Evolutionary conservation across 2,329 filamentous ascomycete genomes (phyloP), one percentile per base, ranked within the genome.

Genomic region (Fusarium euwallaceae): DNA sequence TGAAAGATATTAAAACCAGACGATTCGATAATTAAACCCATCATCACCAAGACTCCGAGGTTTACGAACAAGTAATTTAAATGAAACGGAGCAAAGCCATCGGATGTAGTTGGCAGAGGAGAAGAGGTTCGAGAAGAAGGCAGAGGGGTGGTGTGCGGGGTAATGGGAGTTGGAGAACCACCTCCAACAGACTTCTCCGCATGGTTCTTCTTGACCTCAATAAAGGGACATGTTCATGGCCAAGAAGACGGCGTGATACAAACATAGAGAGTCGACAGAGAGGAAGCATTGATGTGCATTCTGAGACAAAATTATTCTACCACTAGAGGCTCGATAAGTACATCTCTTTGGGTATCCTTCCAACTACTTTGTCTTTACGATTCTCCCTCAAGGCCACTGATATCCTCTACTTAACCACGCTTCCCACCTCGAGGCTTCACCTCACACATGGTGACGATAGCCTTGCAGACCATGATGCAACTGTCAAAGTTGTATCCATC

Each of bases 401-500:
- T 6, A 14, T 14, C 27, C 27, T 32, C 20, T n/a, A 53, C 17
- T 32, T 17, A 12, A 11, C 48, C 17, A 9, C 17, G 17, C 17
- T 53, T 53, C 27, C 48, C 48, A 51, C 45, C 45, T 17, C 16
- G 45, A 3, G 17, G 24, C 48, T 53, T 32, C 48, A 32, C 27
- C 32, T 60, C 45, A 39, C 60, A 9, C 24, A 34, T 41, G 1
- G 72, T 67, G 12, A 75, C 66, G 3, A 61, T 37, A 6, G 72
- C 37, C 36, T 64, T 55, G 51, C 61, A 69, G 7, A 75, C 34
- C 10, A 62, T 34, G 1, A n/a, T 24, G 8, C 20, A 5, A 4
- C 58, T 27, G 11, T 62, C 32, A 22, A 76, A 74, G 16, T 51
- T n/a, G 9, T 43, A 20, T 2, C 73, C 73, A 36, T 75, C 70